A percentile compares a stretch with the other conserved stretches of the same genome.
Conservation (phyloP, 2,329 filamentous ascomycete species). For the Fusarium redolens region DNA sequence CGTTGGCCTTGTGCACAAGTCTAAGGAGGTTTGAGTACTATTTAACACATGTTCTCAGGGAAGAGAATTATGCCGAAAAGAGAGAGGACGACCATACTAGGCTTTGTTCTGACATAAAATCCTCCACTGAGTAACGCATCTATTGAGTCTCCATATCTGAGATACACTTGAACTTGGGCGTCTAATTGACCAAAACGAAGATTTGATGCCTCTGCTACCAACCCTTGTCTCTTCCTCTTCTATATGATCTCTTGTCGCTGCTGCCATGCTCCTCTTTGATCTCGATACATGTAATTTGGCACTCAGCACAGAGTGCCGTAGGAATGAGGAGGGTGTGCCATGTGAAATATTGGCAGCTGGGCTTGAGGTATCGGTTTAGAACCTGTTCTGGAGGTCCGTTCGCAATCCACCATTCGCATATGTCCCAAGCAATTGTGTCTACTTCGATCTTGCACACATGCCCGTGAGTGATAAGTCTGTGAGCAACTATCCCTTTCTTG, state of each 20-base stretch:
- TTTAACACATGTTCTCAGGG: background rate
- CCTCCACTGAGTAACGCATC: background rate
- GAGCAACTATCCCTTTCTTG: conserved; percentile 26
- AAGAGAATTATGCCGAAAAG: background rate
- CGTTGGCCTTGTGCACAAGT: background rate
- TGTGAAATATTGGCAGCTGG: conserved; percentile 37
- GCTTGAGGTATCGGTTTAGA: conserved; percentile 43
- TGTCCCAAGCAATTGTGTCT: conserved; percentile 41
- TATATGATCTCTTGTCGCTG: conserved; percentile 8
- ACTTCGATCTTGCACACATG: conserved; percentile 38
- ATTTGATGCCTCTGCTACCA: background rate
- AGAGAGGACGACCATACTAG: background rate
- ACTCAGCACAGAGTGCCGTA: conserved; percentile 25
- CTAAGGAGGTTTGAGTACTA: background rate
- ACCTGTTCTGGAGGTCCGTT: conserved; percentile 44
- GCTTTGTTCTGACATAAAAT: background rate
- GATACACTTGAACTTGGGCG: background rate
- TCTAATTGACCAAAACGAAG: background rate
- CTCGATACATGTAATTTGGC: conserved; percentile 24
- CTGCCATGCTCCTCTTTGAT: background rate
- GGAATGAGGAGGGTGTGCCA: conserved; percentile 39
- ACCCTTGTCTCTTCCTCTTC: background rate
- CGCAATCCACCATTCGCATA: conserved; percentile 44
- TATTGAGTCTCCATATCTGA: background rate
- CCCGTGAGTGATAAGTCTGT: conserved; percentile 33